Evolutionary conservation across 257 asterid species (phyloP).

Genomic region (Lantana camara): DNA sequence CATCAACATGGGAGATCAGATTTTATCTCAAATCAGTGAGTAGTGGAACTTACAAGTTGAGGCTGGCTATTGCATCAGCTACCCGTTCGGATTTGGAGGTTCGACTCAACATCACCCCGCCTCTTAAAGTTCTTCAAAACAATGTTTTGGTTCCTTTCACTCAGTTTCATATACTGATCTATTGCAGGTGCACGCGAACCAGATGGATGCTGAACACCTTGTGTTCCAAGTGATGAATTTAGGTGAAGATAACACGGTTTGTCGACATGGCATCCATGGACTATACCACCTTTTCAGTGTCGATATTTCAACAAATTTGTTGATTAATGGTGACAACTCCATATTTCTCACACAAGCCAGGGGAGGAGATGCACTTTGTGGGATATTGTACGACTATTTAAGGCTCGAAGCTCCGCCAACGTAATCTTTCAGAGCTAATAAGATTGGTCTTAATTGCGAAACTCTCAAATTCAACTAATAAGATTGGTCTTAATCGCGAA

Average conservation of each 20-base stretch:
- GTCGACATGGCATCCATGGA: constrained; percentile 60
- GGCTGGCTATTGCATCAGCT: constrained; percentile 62
- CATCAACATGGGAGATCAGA: constrained; percentile 58
- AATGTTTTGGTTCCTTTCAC: not conserved
- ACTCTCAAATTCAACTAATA: no score
- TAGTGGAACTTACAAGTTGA: constrained; percentile 47
- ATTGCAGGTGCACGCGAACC: constrained; percentile 54
- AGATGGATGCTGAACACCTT: constrained; percentile 34
- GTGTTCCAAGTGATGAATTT: constrained; percentile 51
- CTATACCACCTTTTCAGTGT: constrained; percentile 46
- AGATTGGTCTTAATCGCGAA: no score
- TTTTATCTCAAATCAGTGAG: constrained; percentile 39
- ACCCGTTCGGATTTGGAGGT: constrained; percentile 58
- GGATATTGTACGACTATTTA: constrained; percentile 48
- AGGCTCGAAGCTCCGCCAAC: constrained; percentile 57
- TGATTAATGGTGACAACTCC: constrained; percentile 44
- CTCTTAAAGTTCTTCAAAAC: not conserved
- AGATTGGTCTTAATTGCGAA: no score
- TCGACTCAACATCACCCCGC: not conserved
- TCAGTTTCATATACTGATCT: not conserved
- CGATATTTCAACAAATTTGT: constrained; percentile 39
- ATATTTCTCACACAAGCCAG: constrained; percentile 52
- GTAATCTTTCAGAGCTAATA: not conserved
- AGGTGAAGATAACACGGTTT: constrained; percentile 49
- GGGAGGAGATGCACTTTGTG: constrained; percentile 61